Conservation (phyloP, 2,329 filamentous ascomycete species). For the Cytospora paraplurivora region DNA sequence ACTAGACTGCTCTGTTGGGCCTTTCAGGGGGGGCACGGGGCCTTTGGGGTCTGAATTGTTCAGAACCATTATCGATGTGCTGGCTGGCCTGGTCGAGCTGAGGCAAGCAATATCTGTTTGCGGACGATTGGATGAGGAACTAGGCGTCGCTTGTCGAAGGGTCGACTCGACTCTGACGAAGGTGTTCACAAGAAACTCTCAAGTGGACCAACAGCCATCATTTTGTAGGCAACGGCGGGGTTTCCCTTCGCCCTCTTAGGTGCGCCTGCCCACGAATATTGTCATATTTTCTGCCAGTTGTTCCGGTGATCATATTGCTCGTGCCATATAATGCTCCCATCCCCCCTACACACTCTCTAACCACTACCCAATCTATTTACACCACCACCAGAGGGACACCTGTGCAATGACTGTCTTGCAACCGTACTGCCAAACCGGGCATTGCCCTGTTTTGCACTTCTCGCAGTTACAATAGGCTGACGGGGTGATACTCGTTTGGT, state of each 20-base stretch:
- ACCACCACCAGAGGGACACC: no score
- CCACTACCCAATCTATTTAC: no score
- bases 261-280: background rate
- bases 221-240: background rate
- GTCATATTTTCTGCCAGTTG: no score
- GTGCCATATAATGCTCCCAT: no score
- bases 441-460: no score
- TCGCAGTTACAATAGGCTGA: no score
- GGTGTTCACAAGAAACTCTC: background rate
- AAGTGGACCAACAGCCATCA: background rate
- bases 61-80: background rate
- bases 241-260: background rate
- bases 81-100: background rate
- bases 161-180: background rate
- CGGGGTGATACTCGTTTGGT: no score
- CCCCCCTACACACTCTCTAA: no score
- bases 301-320: no score
- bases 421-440: no score
- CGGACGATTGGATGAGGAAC: background rate
- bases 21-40: constrained; percentile 3
- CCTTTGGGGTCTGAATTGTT: background rate
- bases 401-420: no score
- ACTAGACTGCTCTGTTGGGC: background rate
- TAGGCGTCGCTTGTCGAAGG: background rate
- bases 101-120: background rate